A percentile compares a stretch with the other conserved stretches of the same genome.
These are phyloP conservation scores for Carallia pectinifolia DNA, from an alignment of 345 rosid genomes.

Conservation along the genomic window DNA sequence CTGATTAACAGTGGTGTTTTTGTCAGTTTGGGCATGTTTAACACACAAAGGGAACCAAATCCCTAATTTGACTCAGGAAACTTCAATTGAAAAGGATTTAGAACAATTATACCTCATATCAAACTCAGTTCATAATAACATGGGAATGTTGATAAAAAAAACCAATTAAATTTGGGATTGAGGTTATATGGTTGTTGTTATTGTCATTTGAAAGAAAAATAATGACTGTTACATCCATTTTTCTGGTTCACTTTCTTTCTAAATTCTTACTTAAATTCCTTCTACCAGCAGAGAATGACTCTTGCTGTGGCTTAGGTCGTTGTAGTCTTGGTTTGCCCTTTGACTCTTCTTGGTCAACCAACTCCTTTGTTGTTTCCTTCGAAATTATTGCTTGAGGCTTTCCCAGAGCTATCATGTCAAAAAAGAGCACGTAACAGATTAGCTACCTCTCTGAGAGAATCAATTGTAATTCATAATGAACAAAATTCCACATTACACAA, in stretches of 20 bases:
- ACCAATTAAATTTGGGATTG: too few relatives aligned
- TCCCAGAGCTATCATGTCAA: slow-evolving; percentile 49
- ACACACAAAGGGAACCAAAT: too few relatives aligned
- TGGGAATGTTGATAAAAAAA: too few relatives aligned
- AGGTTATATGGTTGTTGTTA: too few relatives aligned
- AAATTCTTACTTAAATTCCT: slow-evolving; percentile 48
- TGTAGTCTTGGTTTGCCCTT: slow-evolving; percentile 31
- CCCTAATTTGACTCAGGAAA: too few relatives aligned
- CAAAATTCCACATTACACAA: background rate
- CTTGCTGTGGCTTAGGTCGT: slow-evolving; percentile 32
- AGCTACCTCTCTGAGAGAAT: slow-evolving; percentile 3
- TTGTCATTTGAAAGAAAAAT: too few relatives aligned
- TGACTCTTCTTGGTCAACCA: slow-evolving; percentile 28
- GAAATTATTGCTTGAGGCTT: slow-evolving; percentile 61
- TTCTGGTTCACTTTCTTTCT: background rate
- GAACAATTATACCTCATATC: too few relatives aligned
- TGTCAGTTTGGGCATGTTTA: too few relatives aligned
- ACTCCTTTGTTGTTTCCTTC: slow-evolving; percentile 47
- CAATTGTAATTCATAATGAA: background rate
- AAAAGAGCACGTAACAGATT: background rate
- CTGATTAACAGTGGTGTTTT: too few relatives aligned
- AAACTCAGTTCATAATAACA: too few relatives aligned
- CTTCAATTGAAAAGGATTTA: too few relatives aligned
- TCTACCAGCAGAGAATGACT: slow-evolving; percentile 30
- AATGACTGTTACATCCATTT: background rate